A percentile compares a stretch with the other conserved stretches of the same genome.
Conservation (phyloP, 2,329 filamentous ascomycete species). For the Neocatenulostroma microsporum region DNA sequence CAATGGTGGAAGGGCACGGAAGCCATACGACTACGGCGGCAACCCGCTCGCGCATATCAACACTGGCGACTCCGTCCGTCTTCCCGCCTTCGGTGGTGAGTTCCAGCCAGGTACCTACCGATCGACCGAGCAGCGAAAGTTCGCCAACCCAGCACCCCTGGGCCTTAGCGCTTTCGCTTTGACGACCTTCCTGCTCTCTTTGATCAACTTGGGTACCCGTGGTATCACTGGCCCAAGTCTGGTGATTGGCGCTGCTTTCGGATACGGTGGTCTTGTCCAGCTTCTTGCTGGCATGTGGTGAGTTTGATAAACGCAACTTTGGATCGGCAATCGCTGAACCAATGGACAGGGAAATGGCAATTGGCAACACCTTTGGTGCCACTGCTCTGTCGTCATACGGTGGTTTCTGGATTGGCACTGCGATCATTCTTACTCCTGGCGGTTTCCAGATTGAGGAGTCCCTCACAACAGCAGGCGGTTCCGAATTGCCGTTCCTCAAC, state of each 20-base stretch:
- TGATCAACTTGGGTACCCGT: constrained; percentile 42
- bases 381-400: constrained; percentile 55
- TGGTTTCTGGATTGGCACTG: constrained; percentile 55
- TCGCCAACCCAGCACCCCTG: constrained; percentile 54
- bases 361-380: constrained; percentile 57
- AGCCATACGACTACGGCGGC: constrained; percentile 44
- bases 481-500: constrained; percentile 40
- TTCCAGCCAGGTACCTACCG: constrained; percentile 46
- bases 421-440: constrained; percentile 50
- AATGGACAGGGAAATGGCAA: constrained; percentile 42
- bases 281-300: constrained; percentile 50
- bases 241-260: constrained; percentile 43
- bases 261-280: constrained; percentile 45
- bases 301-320: constrained; percentile 21
- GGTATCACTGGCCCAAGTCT: constrained; percentile 38
- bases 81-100: constrained; percentile 45
- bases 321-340: too few species aligned
- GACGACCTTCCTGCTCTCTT: constrained; percentile 54
- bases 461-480: constrained; percentile 31
- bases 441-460: constrained; percentile 42
- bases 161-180: constrained; percentile 57
- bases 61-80: constrained; percentile 42
- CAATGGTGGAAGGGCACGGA: constrained; percentile 29
- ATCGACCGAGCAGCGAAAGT: constrained; percentile 33
- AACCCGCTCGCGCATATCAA: constrained; percentile 46